Evolutionary conservation across 2,329 filamentous ascomycete species (phyloP).

Genomic region (Trichophyton verrucosum): DNA sequence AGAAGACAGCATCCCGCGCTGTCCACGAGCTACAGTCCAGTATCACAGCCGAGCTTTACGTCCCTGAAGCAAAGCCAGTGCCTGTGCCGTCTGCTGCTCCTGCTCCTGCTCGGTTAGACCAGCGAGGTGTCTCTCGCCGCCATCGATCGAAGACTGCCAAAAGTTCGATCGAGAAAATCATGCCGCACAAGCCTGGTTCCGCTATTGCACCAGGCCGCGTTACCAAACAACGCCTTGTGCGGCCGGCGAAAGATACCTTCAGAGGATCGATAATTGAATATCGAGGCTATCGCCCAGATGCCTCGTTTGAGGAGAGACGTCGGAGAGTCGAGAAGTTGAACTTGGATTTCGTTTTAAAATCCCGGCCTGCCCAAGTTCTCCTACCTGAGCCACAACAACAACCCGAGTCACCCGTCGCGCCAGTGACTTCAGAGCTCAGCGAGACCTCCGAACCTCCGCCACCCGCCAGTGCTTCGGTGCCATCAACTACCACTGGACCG

Average conservation of each 20-base stretch:
- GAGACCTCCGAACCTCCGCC: neutral
- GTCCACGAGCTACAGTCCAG: neutral
- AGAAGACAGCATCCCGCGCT: neutral
- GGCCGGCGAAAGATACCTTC: neutral
- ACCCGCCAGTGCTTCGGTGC: neutral
- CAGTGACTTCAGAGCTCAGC: neutral
- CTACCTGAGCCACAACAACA: neutral
- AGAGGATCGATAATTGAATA: neutral
- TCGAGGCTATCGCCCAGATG: neutral
- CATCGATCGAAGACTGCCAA: neutral
- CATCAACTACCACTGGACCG: neutral
- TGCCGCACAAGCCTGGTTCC: neutral
- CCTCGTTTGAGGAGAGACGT: neutral
- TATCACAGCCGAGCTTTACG: neutral
- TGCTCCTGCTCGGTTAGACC: neutral
- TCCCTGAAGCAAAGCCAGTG: neutral
- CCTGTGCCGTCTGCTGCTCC: neutral
- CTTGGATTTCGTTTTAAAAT: neutral
- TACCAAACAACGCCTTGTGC: conserved; percentile 2
- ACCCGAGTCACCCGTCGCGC: neutral
- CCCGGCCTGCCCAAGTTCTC: neutral
- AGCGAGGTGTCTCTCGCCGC: neutral
- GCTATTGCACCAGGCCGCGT: conserved; percentile 3
- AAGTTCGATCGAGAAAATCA: neutral
- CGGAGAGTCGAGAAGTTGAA: neutral